Conservation (phyloP, 164 flowering plant species). For the Chloranthus sessilifolius region DNA sequence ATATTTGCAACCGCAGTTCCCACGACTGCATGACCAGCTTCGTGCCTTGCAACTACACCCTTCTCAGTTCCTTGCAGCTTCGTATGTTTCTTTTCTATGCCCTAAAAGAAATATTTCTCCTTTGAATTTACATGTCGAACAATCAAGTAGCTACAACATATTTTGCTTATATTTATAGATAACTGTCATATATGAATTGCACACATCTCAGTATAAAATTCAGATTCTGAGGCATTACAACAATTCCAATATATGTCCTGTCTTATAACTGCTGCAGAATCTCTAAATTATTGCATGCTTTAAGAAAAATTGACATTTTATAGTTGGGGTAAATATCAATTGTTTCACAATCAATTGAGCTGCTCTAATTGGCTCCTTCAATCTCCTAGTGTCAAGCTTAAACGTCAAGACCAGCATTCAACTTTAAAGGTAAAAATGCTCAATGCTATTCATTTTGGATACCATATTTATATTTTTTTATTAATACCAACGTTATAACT, state of each 20-base stretch:
- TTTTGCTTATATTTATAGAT: neutral
- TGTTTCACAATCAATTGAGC: too few relatives aligned
- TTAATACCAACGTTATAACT: too few relatives aligned
- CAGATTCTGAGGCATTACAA: neutral
- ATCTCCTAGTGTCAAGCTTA: too few relatives aligned
- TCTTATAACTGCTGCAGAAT: neutral
- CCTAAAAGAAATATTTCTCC: conserved; percentile 36
- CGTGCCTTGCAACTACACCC: conserved; percentile 98
- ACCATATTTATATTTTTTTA: too few relatives aligned
- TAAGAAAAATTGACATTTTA: too few relatives aligned
- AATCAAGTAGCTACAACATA: neutral
- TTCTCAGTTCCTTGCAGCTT: conserved; percentile 85
- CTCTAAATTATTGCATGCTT: too few relatives aligned
- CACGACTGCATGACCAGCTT: conserved; percentile 99
- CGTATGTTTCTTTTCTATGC: conserved; percentile 90
- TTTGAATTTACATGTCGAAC: conserved; percentile 4
- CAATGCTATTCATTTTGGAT: too few relatives aligned
- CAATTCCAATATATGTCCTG: neutral
- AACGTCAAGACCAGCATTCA: too few relatives aligned
- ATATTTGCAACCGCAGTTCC: conserved; percentile 97
- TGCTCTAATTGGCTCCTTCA: too few relatives aligned
- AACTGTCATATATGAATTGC: neutral
- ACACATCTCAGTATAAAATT: neutral
- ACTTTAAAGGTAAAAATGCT: too few relatives aligned
- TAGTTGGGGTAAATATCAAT: too few relatives aligned